Evolutionary conservation across 345 rosid species (phyloP), one percentile per base, ranked within the genome.

Genomic region (Sisymbrium altissimum): DNA sequence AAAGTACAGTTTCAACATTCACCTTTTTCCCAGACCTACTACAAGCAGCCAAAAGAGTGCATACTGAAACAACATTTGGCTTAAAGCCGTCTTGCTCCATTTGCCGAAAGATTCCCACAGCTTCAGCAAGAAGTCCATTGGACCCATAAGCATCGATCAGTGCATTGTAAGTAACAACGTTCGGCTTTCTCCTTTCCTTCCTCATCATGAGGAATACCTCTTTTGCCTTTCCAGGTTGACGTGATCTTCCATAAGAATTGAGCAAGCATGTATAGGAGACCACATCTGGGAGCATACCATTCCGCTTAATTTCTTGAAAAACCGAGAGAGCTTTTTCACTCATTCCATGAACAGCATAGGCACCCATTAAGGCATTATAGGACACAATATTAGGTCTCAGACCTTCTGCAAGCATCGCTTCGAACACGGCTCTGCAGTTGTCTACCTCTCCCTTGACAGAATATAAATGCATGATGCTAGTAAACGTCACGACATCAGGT

Each of bases 111-210:
- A 91, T 72, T 64, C 77, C 83, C 62, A 91, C 94, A 68, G 98
- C 97, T 84, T 93, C 87, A 30, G 82, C 80, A 43, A 93, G 68
- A 80, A 88, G 73, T 52, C 97, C 94, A 71, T 84, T 89, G 45
- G 98, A 91, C 62, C 96, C 97, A 82, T 87, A 88, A 39, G 98
- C 97, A 86, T 93, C 94, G 79, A 93, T 85, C 35, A 93, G 74
- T 2, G 98, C 97, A 77, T 91, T 93, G 80, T 84, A 93, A 59
- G 83, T 85, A 62, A 88, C 88, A 76, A 89, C 68, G 78, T 88
- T 91, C 62, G 98, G 96, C 79, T 86, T 91, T 80, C 70, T 68
- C 66, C 83, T 89, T 41, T 84, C 76, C 67, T 77, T 82, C 83
- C 82, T 93, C 90, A 91, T 91, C 89, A 81, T 76, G 50, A 81